Evolutionary conservation across 768 basidiomycete genomes (phyloP).

Genomic region (Amanita rubescens): DNA sequence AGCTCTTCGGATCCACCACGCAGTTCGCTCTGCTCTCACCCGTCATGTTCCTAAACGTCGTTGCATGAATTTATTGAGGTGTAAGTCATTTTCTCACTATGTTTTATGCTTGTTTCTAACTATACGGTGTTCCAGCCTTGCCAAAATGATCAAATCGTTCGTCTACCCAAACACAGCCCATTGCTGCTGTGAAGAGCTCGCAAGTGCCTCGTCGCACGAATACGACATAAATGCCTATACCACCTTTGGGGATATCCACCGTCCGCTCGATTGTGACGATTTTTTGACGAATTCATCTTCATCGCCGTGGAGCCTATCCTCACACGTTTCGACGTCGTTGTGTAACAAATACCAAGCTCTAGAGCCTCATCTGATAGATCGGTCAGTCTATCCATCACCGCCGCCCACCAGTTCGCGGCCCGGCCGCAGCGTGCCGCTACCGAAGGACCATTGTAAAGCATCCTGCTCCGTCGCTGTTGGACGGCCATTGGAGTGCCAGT

Average conservation of each 20-base stretch:
- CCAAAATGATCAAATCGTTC: neutral
- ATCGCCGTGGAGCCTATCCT: neutral
- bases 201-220: neutral
- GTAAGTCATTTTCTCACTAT: neutral
- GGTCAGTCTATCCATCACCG: constrained; percentile 15
- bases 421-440: constrained; percentile 21
- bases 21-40: neutral
- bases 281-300: neutral
- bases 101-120: neutral
- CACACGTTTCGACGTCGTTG: neutral
- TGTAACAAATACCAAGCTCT: neutral
- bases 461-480: constrained; percentile 1
- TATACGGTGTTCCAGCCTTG: neutral
- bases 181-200: neutral
- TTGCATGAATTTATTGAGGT: neutral
- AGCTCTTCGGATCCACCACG: neutral
- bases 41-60: neutral
- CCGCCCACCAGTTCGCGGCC: constrained; percentile 20
- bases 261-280: neutral
- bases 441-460: constrained; percentile 7
- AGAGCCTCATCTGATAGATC: neutral
- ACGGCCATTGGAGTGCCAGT: neutral
- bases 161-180: neutral
- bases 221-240: neutral
- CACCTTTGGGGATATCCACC: neutral